Evolutionary conservation across 2,329 filamentous ascomycete genomes (phyloP).

Genomic region (Cladosporium sp.): DNA sequence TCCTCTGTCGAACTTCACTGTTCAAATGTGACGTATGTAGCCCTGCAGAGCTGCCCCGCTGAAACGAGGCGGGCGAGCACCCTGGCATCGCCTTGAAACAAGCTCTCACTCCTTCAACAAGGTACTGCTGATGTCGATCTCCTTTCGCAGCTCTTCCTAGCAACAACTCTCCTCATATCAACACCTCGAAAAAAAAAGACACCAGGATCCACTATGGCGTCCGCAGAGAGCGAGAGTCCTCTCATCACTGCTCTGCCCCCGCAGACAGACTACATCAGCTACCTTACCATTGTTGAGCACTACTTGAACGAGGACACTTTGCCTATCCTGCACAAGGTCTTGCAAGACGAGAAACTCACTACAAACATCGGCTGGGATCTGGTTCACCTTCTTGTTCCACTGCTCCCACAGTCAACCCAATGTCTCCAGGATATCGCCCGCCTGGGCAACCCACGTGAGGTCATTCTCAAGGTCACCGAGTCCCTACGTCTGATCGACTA

Average conservation of each 20-base stretch:
- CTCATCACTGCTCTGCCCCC: conserved; percentile 62
- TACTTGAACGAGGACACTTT: conserved; percentile 68
- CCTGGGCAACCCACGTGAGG: conserved; percentile 77
- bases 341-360: conserved; percentile 69
- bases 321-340: conserved; percentile 66
- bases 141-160: background rate
- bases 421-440: conserved; percentile 75
- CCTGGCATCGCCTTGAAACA: conserved; percentile 1
- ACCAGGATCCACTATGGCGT: background rate
- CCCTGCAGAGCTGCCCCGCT: conserved; percentile 1
- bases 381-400: conserved; percentile 70
- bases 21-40: background rate
- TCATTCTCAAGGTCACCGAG: conserved; percentile 78
- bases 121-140: background rate
- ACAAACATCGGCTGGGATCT: conserved; percentile 83
- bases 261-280: conserved; percentile 70
- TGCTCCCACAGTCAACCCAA: conserved; percentile 65
- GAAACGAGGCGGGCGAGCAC: background rate
- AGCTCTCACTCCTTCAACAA: background rate
- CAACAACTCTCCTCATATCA: background rate
- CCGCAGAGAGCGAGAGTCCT: conserved; percentile 45
- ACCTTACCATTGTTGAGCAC: conserved; percentile 76
- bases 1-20: background rate
- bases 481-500: conserved; percentile 64
- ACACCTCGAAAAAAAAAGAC: background rate